Base-by-base conservation (phyloP, 495 filamentous ascomycete genomes). In the Talaromyces trachyspermus region DNA sequence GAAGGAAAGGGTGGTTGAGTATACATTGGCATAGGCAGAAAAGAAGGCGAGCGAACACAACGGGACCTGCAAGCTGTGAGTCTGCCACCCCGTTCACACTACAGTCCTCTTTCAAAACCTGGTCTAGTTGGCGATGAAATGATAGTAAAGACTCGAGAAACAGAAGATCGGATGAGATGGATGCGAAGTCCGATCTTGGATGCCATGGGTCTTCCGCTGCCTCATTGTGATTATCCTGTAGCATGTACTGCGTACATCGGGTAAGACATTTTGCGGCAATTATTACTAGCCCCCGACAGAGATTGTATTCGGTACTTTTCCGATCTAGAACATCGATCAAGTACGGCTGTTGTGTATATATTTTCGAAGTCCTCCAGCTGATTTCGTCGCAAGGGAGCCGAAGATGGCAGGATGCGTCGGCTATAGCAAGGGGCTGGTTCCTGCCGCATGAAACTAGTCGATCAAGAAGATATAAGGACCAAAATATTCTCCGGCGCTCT, bases 381-480 rank as follows among this genome's bases (percentile, higher is more conserved):
- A 22, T 24, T 49, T 33, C 51, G 17, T 40, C 36, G 51, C 24
- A 41, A 43, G 22, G 7, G 58, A 63, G 42, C 15, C 55, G 52
- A 0, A 64, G 27, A 2, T 48, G 48, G 41, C 58, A 64, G 32
- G 58, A 48, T 3, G 44, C 37, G 30, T 62, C 59, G 9, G 45
- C 25, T 25, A 66, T 57, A 3, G 61, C 58, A 10, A 55, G 51
- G 10, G 63, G 60, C 17, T 59, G 51, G 39, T 49, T 46, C 22
- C 54, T 51, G 11, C 56, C 56, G 44, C 63, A 66, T 18, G 56
- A 60, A 20, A 59, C 55, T 17, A 66, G 54, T 14, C 57, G 54
- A 33, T 66, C 63, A 5, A 63, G 56, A 7, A 66, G 49, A 41
- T 63, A 66, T 14, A 63, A 47, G 5, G 63, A 66, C 63, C 63